phyloP scores from a whole-genome alignment of 2,329 filamentous ascomycete genomes.

The Phialemoniopsis sp. region DNA sequence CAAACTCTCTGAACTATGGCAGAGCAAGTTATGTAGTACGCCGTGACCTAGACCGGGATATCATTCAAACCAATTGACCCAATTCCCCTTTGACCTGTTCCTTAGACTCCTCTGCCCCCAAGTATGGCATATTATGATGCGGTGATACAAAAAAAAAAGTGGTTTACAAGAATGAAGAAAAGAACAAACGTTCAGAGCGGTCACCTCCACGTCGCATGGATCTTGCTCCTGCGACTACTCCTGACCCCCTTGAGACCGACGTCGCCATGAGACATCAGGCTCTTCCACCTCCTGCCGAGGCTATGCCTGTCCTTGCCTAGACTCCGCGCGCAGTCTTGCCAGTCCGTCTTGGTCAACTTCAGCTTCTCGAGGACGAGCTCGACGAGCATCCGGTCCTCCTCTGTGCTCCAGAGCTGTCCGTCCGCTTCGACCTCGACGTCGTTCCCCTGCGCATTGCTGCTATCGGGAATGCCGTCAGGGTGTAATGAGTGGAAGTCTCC shows the following conservation, averaged over 20 bases:
- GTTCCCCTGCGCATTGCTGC: slow-evolving; percentile 17
- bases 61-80: too few species aligned
- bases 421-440: slow-evolving; percentile 39
- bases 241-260: slow-evolving; percentile 49
- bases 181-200: slow-evolving; percentile 6
- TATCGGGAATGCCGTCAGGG: slow-evolving; percentile 19
- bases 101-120: too few species aligned
- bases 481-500: slow-evolving; percentile 53
- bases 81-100: neutral
- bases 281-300: slow-evolving; percentile 59
- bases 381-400: slow-evolving; percentile 63
- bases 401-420: slow-evolving; percentile 51
- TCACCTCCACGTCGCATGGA: slow-evolving; percentile 55
- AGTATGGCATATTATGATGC: too few species aligned
- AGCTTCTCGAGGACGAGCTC: slow-evolving; percentile 65
- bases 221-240: slow-evolving; percentile 35
- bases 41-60: too few species aligned
- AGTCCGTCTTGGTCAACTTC: slow-evolving; percentile 59
- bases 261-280: slow-evolving; percentile 53
- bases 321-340: slow-evolving; percentile 63
- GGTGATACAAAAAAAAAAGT: too few species aligned
- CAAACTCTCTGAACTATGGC: too few species aligned
- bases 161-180: slow-evolving; percentile 1
- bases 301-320: slow-evolving; percentile 56
- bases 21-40: too few species aligned